These are phyloP conservation scores for Sideroxylon spinosum DNA, from an alignment of 179 eudicot genomes.

Conservation along the genomic window DNA sequence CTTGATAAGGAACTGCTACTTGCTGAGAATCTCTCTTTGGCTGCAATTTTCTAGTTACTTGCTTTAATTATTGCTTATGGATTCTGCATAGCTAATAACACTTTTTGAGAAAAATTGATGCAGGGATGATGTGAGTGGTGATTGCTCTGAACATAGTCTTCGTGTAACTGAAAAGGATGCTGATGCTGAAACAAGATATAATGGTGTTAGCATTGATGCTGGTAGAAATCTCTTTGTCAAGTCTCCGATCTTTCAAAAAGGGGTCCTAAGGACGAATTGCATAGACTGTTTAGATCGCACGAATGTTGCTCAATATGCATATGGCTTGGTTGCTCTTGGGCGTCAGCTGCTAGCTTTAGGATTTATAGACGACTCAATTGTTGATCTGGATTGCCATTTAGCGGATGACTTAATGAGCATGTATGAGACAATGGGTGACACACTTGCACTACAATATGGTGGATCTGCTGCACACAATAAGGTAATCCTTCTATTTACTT, in stretches of 20 bases:
- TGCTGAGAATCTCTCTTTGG: background rate
- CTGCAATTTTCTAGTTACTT: background rate
- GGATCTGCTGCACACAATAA: constrained; percentile 98
- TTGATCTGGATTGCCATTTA: constrained; percentile 57
- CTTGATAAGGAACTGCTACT: background rate
- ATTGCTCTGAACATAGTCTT: background rate
- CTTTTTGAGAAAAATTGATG: background rate
- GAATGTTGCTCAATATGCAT: constrained; percentile 92
- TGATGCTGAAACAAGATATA: background rate
- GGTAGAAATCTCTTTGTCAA: constrained; percentile 25
- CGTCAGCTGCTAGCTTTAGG: constrained; percentile 83
- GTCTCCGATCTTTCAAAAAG: constrained; percentile 58
- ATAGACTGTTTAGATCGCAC: constrained; percentile 97
- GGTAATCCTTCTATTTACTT: constrained; percentile 33
- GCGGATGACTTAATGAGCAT: constrained; percentile 73
- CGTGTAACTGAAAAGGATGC: constrained; percentile 1
- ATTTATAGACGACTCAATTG: constrained; percentile 37
- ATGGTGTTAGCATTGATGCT: constrained; percentile 7
- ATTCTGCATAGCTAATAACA: background rate
- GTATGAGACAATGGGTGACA: constrained; percentile 96
- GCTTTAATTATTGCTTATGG: constrained; percentile 8
- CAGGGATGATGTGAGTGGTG: constrained; percentile 19
- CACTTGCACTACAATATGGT: constrained; percentile 86
- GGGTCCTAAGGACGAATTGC: constrained; percentile 91
- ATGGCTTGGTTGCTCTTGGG: constrained; percentile 87